A percentile compares a stretch with the other conserved stretches of the same genome.
Evolutionary conservation across 2,329 filamentous ascomycete genomes (phyloP).

Genomic region (Phoma sp.): DNA sequence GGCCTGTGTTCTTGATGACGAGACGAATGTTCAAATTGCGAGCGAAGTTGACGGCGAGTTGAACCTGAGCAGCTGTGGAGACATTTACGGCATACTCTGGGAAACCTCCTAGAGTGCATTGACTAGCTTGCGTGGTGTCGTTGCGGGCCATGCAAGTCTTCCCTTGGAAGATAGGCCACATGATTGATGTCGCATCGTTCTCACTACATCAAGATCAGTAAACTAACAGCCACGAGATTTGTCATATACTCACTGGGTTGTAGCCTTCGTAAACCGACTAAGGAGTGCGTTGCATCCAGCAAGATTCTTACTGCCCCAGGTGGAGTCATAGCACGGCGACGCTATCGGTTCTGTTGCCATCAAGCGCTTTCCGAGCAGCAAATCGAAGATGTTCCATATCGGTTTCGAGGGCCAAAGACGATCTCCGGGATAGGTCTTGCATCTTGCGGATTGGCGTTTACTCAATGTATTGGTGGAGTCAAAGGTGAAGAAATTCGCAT

Average conservation of each 20-base stretch:
- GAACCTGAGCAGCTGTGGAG: conserved; percentile 15
- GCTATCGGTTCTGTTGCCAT: not conserved
- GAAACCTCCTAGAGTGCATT: conserved; percentile 11
- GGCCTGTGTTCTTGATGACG: conserved; percentile 23
- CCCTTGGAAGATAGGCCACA: conserved; percentile 26
- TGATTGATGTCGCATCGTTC: conserved; percentile 23
- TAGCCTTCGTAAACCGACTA: not conserved
- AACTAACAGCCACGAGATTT: too few species aligned
- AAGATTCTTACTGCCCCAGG: not conserved
- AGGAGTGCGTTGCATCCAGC: not conserved
- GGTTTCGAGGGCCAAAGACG: not conserved
- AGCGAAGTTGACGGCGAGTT: conserved; percentile 19
- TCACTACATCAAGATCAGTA: not conserved
- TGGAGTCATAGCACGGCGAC: not conserved
- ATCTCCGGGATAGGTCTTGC: not conserved
- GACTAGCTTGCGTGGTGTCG: not conserved
- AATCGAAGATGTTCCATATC: not conserved
- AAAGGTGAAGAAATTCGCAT: too few species aligned
- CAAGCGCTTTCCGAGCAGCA: not conserved
- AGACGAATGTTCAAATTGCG: conserved; percentile 17
- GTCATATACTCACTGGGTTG: not conserved
- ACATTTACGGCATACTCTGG: conserved; percentile 19
- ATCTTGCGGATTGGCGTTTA: not conserved
- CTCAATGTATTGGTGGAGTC: too few species aligned
- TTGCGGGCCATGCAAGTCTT: conserved; percentile 21